Evolutionary conservation across 495 filamentous ascomycete species (phyloP).

Genomic region (Tuber microsphaerosporum): DNA sequence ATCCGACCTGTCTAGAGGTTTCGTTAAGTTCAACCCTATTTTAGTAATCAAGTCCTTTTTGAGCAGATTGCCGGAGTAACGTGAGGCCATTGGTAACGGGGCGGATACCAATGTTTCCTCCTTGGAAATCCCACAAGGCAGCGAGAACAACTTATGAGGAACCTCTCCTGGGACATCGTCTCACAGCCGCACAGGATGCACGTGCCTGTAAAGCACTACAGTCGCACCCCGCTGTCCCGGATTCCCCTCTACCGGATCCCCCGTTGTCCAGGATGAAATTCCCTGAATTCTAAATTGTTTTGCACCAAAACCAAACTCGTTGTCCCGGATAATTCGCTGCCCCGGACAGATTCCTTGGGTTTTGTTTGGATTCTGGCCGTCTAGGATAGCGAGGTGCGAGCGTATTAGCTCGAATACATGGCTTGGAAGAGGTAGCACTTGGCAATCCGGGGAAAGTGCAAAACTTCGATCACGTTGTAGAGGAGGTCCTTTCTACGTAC

Average conservation of each 20-base stretch:
- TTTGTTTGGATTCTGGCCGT: too few relatives aligned
- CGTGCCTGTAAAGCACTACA: slow-evolving; percentile 42
- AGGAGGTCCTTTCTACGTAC: slow-evolving; percentile 52
- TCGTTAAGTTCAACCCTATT: slow-evolving; percentile 67
- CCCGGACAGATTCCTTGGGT: too few relatives aligned
- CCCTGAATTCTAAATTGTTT: too few relatives aligned
- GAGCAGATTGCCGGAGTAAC: slow-evolving; percentile 45
- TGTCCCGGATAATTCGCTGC: too few relatives aligned
- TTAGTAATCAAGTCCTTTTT: slow-evolving; percentile 56
- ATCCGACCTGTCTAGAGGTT: slow-evolving; percentile 64
- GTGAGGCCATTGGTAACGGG: slow-evolving; percentile 46
- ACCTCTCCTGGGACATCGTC: slow-evolving; percentile 54
- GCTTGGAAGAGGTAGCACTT: slow-evolving; percentile 48
- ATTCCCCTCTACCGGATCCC: too few relatives aligned
- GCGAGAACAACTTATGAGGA: slow-evolving; percentile 50
- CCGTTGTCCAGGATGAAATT: too few relatives aligned
- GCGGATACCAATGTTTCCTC: slow-evolving; percentile 52
- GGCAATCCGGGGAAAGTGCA: slow-evolving; percentile 54
- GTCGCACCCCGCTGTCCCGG: too few relatives aligned
- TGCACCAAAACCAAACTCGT: too few relatives aligned
- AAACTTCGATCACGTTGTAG: slow-evolving; percentile 55
- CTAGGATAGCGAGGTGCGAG: too few relatives aligned
- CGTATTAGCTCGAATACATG: slow-evolving; percentile 43
- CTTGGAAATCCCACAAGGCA: slow-evolving; percentile 37
- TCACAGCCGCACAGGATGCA: slow-evolving; percentile 47